Evolutionary conservation across 2,329 filamentous ascomycete genomes (phyloP).

Genomic region (Cladophialophora yegresii): DNA sequence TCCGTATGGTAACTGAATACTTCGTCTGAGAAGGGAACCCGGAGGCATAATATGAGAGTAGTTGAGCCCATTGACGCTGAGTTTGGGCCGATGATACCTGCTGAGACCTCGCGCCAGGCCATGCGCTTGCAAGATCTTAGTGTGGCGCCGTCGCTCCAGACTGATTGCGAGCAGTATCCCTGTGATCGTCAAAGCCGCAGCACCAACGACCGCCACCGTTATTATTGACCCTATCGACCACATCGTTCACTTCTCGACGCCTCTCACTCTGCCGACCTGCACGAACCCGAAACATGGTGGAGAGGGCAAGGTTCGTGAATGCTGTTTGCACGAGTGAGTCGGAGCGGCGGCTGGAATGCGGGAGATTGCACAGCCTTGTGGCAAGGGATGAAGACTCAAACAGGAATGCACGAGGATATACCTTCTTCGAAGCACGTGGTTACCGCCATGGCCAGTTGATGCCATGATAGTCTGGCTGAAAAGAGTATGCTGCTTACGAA

Average conservation of each 20-base stretch:
- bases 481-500: background rate
- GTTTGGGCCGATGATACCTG: conserved; percentile 30
- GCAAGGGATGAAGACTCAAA: conserved; percentile 20
- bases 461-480: background rate
- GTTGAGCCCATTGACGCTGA: conserved; percentile 31
- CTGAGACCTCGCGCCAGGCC: conserved; percentile 25
- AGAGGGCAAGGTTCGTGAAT: conserved; percentile 8
- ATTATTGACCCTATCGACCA: conserved; percentile 32
- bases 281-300: conserved; percentile 19
- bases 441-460: background rate
- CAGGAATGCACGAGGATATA: conserved; percentile 13
- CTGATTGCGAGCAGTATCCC: conserved; percentile 29
- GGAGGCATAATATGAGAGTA: conserved; percentile 31
- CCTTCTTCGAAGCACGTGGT: conserved; percentile 8
- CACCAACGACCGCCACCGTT: conserved; percentile 25
- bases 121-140: conserved; percentile 21
- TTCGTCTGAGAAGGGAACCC: conserved; percentile 24
- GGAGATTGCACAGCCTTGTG: conserved; percentile 23
- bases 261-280: conserved; percentile 1
- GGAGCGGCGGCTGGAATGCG: conserved; percentile 24
- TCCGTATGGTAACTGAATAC: conserved; percentile 26
- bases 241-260: conserved; percentile 25
- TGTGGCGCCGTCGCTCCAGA: conserved; percentile 29
- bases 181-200: conserved; percentile 19
- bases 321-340: conserved; percentile 8